phyloP scores from a whole-genome alignment of 2,329 filamentous ascomycete genomes.

The Epichloe gansuensis region DNA sequence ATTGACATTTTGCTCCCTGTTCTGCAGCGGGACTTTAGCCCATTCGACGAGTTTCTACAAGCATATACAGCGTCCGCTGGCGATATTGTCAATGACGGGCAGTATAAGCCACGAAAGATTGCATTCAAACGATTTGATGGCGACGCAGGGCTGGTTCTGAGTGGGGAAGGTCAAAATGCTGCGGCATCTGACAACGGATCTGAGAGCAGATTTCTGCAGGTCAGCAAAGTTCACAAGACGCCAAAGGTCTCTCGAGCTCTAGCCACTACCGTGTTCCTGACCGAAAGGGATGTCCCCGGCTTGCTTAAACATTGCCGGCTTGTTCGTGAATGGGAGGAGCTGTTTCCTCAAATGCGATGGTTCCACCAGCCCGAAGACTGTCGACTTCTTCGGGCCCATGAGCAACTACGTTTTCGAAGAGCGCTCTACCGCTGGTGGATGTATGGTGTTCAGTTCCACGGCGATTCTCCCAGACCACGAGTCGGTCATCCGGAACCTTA shows the following conservation, averaged over 20 bases:
- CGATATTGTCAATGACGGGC: conserved; percentile 22
- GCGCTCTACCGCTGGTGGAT: conserved; percentile 44
- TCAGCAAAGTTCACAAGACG: conserved; percentile 7
- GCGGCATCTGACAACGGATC: background rate
- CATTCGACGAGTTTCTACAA: conserved; percentile 33
- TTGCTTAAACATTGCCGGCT: conserved; percentile 24
- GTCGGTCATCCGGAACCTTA: conserved; percentile 25
- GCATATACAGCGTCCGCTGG: conserved; percentile 30
- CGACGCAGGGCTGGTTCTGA: conserved; percentile 19
- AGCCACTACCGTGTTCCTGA: conserved; percentile 17
- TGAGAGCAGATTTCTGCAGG: conserved; percentile 10
- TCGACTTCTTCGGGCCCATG: conserved; percentile 29
- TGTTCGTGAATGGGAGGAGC: conserved; percentile 26
- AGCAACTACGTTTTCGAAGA: conserved; percentile 34
- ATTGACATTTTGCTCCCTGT: conserved; percentile 30
- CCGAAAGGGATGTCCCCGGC: conserved; percentile 19
- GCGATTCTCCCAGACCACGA: conserved; percentile 26
- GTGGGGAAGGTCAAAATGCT: background rate
- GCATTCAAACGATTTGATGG: conserved; percentile 25
- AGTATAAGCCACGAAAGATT: conserved; percentile 27
- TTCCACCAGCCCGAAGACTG: conserved; percentile 33
- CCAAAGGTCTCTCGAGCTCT: background rate
- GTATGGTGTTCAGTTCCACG: conserved; percentile 40
- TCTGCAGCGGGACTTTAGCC: conserved; percentile 30
- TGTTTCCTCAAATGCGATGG: conserved; percentile 34